These are phyloP conservation scores for Kluyveromyces nonfermentans DNA, from an alignment of 805 yeast genomes.

Conservation along the genomic window DNA sequence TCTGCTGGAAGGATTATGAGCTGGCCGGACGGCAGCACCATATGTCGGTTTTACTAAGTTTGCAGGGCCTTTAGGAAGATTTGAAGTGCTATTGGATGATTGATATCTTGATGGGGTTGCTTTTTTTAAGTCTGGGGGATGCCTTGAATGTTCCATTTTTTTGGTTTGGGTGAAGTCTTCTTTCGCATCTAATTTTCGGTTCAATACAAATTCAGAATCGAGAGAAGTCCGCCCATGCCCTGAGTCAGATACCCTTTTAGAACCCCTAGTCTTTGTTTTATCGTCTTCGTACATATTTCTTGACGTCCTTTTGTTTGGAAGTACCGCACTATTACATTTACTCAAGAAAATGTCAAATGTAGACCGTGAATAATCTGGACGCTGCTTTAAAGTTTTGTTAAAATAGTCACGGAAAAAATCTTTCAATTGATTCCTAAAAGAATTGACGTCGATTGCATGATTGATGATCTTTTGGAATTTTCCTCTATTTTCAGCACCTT, in stretches of 20 bases:
- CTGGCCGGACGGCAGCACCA: not conserved
- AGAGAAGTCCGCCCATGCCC: not conserved
- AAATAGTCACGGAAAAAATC: not conserved
- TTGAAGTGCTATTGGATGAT: not conserved
- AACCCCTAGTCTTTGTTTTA: not conserved
- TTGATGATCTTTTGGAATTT: not conserved
- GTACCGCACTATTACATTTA: not conserved
- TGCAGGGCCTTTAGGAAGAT: slow-evolving; percentile 2
- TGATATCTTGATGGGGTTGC: slow-evolving; percentile 1
- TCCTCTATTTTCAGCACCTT: not conserved
- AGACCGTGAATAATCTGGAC: not conserved
- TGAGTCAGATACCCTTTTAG: not conserved
- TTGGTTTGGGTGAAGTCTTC: not conserved
- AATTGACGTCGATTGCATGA: not conserved
- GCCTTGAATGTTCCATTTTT: not conserved
- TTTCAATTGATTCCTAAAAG: slow-evolving; percentile 1
- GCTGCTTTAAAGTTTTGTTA: not conserved
- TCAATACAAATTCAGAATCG: not conserved
- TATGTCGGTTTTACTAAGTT: not conserved
- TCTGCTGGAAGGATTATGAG: not conserved
- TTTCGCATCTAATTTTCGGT: not conserved
- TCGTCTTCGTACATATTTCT: slow-evolving; percentile 2
- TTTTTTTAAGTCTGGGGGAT: not conserved
- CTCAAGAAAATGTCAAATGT: not conserved
- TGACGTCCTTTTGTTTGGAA: not conserved